phyloP scores from a whole-genome alignment of 208 protist species.

The Angomonas ambiguus region DNA sequence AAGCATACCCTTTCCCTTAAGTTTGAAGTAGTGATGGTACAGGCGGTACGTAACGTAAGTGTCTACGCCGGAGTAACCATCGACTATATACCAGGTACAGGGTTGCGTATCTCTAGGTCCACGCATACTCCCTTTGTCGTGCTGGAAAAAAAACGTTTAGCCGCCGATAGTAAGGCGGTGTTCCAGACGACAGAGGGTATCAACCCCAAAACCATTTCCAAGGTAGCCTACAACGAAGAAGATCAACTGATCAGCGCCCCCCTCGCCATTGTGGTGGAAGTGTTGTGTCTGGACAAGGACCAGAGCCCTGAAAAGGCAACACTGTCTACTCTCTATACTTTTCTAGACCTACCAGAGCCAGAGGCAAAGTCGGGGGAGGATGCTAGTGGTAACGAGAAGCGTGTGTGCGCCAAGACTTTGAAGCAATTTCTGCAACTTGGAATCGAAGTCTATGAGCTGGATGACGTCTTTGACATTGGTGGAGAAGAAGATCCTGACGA shows the following conservation, averaged over 20 bases:
- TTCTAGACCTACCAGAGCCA: constrained; percentile 8
- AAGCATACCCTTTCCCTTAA: neutral
- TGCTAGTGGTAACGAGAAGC: neutral
- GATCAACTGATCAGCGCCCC: constrained; percentile 12
- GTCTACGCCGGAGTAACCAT: constrained; percentile 35
- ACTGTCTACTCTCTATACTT: constrained; percentile 2
- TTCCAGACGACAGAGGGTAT: neutral
- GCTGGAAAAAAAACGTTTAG: neutral
- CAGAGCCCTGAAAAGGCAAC: neutral
- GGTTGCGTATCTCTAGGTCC: constrained; percentile 22
- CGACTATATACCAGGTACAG: constrained; percentile 22
- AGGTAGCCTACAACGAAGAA: neutral
- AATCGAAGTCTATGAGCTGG: constrained; percentile 69
- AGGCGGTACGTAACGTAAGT: constrained; percentile 14
- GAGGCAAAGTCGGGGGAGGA: neutral
- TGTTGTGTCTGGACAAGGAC: constrained; percentile 6
- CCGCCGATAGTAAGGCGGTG: neutral
- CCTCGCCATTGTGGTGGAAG: constrained; percentile 30
- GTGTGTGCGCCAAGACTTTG: constrained; percentile 22
- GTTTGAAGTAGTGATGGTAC: constrained; percentile 3
- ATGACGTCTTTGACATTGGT: constrained; percentile 70
- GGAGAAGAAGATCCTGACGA: constrained; percentile 9
- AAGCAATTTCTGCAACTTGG: constrained; percentile 75
- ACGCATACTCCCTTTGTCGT: constrained; percentile 16
- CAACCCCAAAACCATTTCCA: neutral